These are phyloP conservation scores for Onygena corvina DNA, from an alignment of 2,329 filamentous ascomycete genomes.

Conservation along the genomic window DNA sequence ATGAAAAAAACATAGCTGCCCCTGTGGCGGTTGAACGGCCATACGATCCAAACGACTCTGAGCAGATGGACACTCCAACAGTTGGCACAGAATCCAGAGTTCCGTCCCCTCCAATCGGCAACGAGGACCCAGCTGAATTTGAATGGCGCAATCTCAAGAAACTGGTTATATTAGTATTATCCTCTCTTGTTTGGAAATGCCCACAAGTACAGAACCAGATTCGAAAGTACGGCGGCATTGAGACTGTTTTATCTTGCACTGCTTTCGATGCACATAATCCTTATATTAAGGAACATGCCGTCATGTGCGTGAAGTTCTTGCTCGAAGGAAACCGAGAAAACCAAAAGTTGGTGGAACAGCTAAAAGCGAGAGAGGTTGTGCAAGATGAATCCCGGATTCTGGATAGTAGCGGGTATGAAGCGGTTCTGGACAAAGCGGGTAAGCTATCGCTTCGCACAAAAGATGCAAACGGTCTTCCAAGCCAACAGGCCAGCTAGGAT, in stretches of 20 bases:
- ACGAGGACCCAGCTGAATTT: conserved; percentile 53
- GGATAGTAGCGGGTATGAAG: conserved; percentile 34
- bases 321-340: conserved; percentile 42
- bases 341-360: conserved; percentile 41
- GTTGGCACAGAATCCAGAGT: conserved; percentile 34
- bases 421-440: conserved; percentile 33
- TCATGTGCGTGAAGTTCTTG: conserved; percentile 70
- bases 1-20: conserved; percentile 12
- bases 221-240: conserved; percentile 70
- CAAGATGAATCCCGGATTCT: conserved; percentile 28
- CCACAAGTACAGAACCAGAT: conserved; percentile 78
- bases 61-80: conserved; percentile 30
- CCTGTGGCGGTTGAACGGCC: conserved; percentile 51
- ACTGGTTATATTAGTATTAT: conserved; percentile 79
- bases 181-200: conserved; percentile 77
- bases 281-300: conserved; percentile 83
- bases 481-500: not conserved
- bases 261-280: conserved; percentile 86
- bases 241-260: conserved; percentile 78
- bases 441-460: conserved; percentile 33
- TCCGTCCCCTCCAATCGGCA: conserved; percentile 36
- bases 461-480: conserved; percentile 14
- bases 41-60: conserved; percentile 41
- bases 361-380: conserved; percentile 36
- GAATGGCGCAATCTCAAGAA: conserved; percentile 81